Evolutionary conservation across 495 filamentous ascomycete genomes (phyloP).

Genomic region (Tuber melanosporum): DNA sequence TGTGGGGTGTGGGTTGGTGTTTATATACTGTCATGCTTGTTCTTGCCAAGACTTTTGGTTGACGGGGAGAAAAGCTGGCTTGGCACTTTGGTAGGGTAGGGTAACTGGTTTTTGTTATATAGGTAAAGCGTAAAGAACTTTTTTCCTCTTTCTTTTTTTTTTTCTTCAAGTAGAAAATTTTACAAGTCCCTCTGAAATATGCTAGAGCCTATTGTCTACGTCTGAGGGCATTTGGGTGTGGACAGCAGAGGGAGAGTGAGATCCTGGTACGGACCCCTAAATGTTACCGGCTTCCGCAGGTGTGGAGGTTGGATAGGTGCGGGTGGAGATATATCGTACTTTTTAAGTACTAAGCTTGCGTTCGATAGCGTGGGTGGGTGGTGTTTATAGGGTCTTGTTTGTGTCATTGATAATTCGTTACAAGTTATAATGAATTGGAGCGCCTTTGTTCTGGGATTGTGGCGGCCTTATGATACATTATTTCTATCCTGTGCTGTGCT

Average conservation of each 20-base stretch:
- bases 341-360: neutral
- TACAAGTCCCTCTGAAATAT: neutral
- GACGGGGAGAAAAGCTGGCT: neutral
- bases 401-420: neutral
- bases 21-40: neutral
- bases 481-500: neutral
- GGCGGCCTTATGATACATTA: neutral
- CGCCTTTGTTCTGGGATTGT: neutral
- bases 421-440: neutral
- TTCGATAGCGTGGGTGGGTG: neutral
- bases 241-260: constrained; percentile 2
- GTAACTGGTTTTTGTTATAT: neutral
- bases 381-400: neutral
- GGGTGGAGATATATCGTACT: neutral
- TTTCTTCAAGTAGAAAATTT: constrained; percentile 8
- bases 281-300: neutral
- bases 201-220: constrained; percentile 5
- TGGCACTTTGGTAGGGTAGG: neutral
- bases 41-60: neutral
- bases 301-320: neutral
- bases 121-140: too few species aligned
- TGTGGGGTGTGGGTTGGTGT: neutral
- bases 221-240: neutral
- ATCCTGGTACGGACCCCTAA: neutral
- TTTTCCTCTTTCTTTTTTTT: neutral